These are phyloP conservation scores for Agrocybe pediades DNA, from an alignment of 768 basidiomycete genomes.

Conservation along the genomic window DNA sequence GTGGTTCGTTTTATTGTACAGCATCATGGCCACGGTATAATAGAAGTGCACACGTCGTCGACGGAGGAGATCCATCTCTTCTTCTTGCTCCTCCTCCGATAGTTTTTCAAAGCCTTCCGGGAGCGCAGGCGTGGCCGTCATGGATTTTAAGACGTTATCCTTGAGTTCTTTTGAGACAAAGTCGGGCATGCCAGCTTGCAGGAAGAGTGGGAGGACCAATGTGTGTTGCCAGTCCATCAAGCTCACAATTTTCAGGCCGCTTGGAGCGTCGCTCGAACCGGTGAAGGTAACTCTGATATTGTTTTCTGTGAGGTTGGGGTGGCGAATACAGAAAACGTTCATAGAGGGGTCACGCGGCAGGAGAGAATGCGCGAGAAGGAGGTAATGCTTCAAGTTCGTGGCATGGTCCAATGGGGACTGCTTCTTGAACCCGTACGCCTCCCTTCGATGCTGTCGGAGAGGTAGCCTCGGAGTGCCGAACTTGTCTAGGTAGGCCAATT, in stretches of 20 bases:
- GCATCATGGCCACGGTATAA: slow-evolving; percentile 44
- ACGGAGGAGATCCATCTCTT: slow-evolving; percentile 37
- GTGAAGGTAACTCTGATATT: slow-evolving; percentile 55
- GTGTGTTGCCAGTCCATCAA: slow-evolving; percentile 60
- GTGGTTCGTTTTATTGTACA: slow-evolving; percentile 47
- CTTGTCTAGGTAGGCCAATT: slow-evolving; percentile 45
- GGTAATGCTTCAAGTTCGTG: slow-evolving; percentile 50
- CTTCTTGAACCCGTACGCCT: slow-evolving; percentile 42
- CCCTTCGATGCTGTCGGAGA: slow-evolving; percentile 43
- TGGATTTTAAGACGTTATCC: slow-evolving; percentile 40
- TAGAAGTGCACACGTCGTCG: slow-evolving; percentile 50
- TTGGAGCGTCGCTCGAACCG: slow-evolving; percentile 46
- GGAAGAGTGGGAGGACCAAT: slow-evolving; percentile 52
- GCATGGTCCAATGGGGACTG: slow-evolving; percentile 45
- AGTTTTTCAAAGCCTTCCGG: slow-evolving; percentile 44
- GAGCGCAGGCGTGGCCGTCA: slow-evolving; percentile 42
- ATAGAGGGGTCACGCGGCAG: slow-evolving; percentile 40
- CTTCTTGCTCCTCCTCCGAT: slow-evolving; percentile 34
- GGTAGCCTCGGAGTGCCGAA: slow-evolving; percentile 52
- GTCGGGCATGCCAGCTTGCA: slow-evolving; percentile 46
- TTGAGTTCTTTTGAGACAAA: slow-evolving; percentile 49
- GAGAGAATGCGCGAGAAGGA: slow-evolving; percentile 46
- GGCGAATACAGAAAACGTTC: slow-evolving; percentile 47
- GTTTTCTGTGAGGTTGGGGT: slow-evolving; percentile 52
- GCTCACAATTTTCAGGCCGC: slow-evolving; percentile 37